Percentiles rank a stretch among this genome's conserved stretches.
phyloP scores from a whole-genome alignment of 2,329 filamentous ascomycete genomes.

The Sarocladium kiliense region DNA sequence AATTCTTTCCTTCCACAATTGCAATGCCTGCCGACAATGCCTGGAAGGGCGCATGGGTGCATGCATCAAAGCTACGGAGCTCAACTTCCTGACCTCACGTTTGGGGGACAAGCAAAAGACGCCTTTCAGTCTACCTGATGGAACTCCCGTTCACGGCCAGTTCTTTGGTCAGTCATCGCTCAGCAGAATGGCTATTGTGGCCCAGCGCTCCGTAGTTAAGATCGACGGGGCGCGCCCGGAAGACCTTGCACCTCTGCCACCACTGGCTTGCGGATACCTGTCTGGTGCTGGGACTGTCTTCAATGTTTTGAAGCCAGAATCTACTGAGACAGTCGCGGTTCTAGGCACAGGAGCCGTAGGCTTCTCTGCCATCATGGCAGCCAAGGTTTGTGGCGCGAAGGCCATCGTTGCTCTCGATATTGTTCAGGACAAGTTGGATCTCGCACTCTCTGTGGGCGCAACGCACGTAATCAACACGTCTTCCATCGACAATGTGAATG shows the following conservation, averaged over 20 bases:
- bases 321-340: slow-evolving; percentile 17
- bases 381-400: no score
- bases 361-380: slow-evolving; percentile 14
- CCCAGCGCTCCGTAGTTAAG: slow-evolving; percentile 24
- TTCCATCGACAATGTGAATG: no score
- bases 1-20: slow-evolving; percentile 21
- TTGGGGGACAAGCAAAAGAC: slow-evolving; percentile 15
- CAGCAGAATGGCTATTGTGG: slow-evolving; percentile 23
- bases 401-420: no score
- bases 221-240: slow-evolving; percentile 13
- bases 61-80: slow-evolving; percentile 16
- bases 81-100: slow-evolving; percentile 19
- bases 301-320: slow-evolving; percentile 20
- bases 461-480: no score
- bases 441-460: no score
- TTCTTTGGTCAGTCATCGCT: slow-evolving; percentile 31
- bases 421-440: no score
- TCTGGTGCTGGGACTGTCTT: slow-evolving; percentile 27
- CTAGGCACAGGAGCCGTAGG: slow-evolving; percentile 24
- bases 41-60: slow-evolving; percentile 14
- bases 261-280: slow-evolving; percentile 24
- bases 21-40: slow-evolving; percentile 17
- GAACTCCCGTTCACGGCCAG: slow-evolving; percentile 17
- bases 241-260: slow-evolving; percentile 21
- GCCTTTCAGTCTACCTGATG: slow-evolving; percentile 16